Base-by-base conservation (phyloP, 2,329 filamentous ascomycete genomes). In the Calonectria honghensis region DNA sequence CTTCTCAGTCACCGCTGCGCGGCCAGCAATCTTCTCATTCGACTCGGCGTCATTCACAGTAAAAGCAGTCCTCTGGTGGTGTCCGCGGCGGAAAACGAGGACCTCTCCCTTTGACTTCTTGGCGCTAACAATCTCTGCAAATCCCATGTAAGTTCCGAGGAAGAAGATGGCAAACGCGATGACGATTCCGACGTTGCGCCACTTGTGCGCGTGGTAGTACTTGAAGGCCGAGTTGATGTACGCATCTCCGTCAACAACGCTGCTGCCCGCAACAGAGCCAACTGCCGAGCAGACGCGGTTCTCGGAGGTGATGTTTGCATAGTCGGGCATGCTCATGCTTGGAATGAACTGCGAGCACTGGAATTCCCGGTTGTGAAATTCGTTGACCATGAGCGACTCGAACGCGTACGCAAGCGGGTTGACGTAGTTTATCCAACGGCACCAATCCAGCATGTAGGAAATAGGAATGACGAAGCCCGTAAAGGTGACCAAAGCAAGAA, bases 361-460 rank as follows among this genome's bases (percentile, higher is more conserved):
- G 35, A 82, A 82, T 0, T 78, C 57, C 0, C 81, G 78, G 3
- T 73, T 75, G n/a, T 81, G 76, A 70, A 94, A 94, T 81, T 94
- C 93, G 79, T 94, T 94, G 71, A 90, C 85, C 90, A 93, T 91
- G 32, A 93, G 85, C 0, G 88, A 86, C 75, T 94, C 92, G 77
- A 94, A 94, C 0, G 88, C 90, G 75, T 94, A 94, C 0, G 88
- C 89, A 10, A 94, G 88, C 2, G 91, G 91, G 72, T 93, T 89
- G 61, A 93, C 84, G 77, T 92, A 93, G 73, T 90, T 91, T 73
- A 94, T 92, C 92, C 92, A 94, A 50, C 90, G 85, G 50, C 90
- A 90, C 91, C 92, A 94, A 1, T 88, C 90, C 16, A 90, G 86
- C 91, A 91, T 94, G 81, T 83, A 82, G 4, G 79, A 73, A 0